phyloP scores from a whole-genome alignment of 1,284 basidiomycete species.

The Puccinia polysora region DNA sequence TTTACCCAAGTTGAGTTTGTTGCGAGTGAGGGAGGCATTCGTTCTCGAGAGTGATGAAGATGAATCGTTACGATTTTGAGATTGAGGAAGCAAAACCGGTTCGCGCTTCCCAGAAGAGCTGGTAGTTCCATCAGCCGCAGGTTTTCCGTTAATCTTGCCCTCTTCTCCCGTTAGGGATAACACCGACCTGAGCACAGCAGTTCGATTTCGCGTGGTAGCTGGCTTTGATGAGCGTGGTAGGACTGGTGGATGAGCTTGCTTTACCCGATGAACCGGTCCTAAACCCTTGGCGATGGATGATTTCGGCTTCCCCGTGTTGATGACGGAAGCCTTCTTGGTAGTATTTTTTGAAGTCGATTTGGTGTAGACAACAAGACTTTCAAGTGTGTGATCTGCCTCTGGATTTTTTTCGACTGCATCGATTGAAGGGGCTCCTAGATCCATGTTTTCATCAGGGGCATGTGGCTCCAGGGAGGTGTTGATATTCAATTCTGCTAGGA shows the following conservation, averaged over 20 bases:
- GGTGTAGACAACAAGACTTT: conserved; percentile 25
- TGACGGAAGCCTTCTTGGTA: not conserved
- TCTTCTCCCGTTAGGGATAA: conserved; percentile 20
- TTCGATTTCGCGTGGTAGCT: not conserved
- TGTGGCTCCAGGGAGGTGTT: not conserved
- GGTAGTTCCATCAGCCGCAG: too few relatives aligned
- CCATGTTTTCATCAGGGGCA: not conserved
- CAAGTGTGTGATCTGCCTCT: not conserved
- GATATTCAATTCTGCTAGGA: conserved; percentile 5
- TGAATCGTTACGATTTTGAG: too few relatives aligned
- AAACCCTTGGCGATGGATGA: conserved; percentile 14
- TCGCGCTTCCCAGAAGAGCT: too few relatives aligned
- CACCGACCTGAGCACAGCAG: conserved; percentile 9
- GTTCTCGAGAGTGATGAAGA: too few relatives aligned
- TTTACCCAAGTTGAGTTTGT: too few relatives aligned
- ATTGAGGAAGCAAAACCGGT: too few relatives aligned
- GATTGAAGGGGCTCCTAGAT: not conserved
- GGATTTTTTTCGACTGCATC: not conserved
- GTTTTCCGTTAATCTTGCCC: too few relatives aligned
- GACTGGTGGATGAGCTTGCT: not conserved
- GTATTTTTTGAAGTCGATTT: not conserved
- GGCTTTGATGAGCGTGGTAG: conserved; percentile 1
- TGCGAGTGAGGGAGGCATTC: too few relatives aligned
- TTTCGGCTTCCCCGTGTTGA: not conserved
- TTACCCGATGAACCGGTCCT: not conserved